Conservation (phyloP, 768 basidiomycete genomes). For the Suillus subalutaceus region DNA sequence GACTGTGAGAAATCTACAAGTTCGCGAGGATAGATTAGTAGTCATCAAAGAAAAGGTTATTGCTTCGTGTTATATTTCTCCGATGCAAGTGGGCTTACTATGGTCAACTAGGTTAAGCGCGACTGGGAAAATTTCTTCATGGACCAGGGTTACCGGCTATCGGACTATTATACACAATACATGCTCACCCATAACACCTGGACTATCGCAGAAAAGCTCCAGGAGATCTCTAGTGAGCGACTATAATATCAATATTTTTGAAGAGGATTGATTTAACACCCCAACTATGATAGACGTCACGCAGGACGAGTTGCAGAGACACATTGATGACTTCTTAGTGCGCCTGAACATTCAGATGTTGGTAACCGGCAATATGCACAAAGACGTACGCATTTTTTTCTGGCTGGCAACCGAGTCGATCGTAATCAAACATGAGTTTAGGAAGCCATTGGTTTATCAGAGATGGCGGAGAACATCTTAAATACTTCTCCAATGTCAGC, state of each 20-base stretch:
- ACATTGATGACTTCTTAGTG: slow-evolving; percentile 61
- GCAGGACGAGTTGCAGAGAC: slow-evolving; percentile 65
- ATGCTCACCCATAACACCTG: slow-evolving; percentile 72
- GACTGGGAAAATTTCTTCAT: slow-evolving; percentile 89
- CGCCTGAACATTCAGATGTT: slow-evolving; percentile 72
- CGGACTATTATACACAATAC: slow-evolving; percentile 76
- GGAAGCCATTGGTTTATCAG: slow-evolving; percentile 78
- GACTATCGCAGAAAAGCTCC: slow-evolving; percentile 76
- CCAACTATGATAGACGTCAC: slow-evolving; percentile 58
- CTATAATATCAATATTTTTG: background rate
- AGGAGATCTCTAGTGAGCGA: slow-evolving; percentile 70
- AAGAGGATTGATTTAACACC: background rate
- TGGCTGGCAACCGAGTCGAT: background rate
- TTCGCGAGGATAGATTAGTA: slow-evolving; percentile 72
- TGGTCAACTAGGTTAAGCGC: slow-evolving; percentile 57
- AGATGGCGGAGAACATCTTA: slow-evolving; percentile 71
- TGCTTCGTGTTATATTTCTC: slow-evolving; percentile 5
- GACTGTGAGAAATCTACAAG: slow-evolving; percentile 61
- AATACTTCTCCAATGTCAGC: slow-evolving; percentile 54
- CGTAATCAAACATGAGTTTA: slow-evolving; percentile 31
- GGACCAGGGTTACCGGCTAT: slow-evolving; percentile 78
- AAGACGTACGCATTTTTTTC: slow-evolving; percentile 58
- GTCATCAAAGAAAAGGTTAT: slow-evolving; percentile 85
- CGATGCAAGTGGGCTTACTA: slow-evolving; percentile 7
- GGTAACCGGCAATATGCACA: slow-evolving; percentile 81